Conservation (phyloP, 805 yeast genomes). For the Barnettozyma pratensis region DNA sequence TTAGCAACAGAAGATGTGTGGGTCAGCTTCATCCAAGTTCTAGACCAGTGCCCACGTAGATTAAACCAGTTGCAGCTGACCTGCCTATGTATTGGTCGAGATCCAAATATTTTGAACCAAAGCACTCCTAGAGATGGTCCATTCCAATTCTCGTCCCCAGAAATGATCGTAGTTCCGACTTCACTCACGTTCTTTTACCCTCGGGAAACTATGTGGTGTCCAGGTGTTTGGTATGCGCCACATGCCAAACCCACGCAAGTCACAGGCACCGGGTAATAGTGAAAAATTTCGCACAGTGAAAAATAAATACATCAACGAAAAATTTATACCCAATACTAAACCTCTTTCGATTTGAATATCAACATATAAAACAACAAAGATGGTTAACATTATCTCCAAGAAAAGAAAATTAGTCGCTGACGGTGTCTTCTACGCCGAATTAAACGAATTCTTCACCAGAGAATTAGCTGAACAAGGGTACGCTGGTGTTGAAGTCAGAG, state of each 20-base stretch:
- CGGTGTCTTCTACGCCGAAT: constrained; percentile 99
- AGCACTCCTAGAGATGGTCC: no score
- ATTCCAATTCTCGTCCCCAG: no score
- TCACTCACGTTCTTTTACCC: no score
- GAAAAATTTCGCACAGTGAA: no score
- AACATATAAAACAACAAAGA: constrained; percentile 11
- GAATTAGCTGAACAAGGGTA: constrained; percentile 99
- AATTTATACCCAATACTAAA: background rate
- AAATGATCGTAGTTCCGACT: no score
- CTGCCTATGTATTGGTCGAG: no score
- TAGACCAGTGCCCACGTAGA: no score
- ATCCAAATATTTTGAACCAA: no score
- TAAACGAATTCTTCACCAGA: constrained; percentile 99
- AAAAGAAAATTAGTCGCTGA: constrained; percentile 99
- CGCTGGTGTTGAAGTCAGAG: constrained; percentile 99
- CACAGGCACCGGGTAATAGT: background rate
- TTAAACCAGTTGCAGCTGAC: no score
- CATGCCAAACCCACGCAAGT: background rate
- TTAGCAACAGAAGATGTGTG: no score
- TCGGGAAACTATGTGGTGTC: background rate
- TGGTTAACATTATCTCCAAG: constrained; percentile 65
- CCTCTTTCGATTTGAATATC: background rate
- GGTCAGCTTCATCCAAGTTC: no score
- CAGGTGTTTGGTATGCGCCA: constrained; percentile 2
- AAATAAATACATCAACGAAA: constrained; percentile 2